Evolutionary conservation across 2,329 filamentous ascomycete species (phyloP).

Genomic region (Aspergillus hiratsukae): DNA sequence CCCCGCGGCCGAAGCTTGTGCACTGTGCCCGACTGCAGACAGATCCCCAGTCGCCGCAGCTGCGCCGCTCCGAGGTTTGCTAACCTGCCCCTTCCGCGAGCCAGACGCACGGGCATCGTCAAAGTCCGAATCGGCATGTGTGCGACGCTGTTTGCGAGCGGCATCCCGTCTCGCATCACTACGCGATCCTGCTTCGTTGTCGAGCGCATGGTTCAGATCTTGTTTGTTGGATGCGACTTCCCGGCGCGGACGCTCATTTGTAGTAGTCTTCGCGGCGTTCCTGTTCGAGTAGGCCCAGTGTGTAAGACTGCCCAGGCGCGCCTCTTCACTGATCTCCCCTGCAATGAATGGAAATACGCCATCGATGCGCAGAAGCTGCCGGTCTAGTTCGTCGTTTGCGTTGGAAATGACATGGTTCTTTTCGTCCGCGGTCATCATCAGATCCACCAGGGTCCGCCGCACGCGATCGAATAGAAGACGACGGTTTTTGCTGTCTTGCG

Average conservation of each 20-base stretch:
- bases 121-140: conserved; percentile 71
- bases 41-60: conserved; percentile 19
- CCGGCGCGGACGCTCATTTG: conserved; percentile 68
- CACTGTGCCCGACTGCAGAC: conserved; percentile 11
- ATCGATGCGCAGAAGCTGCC: conserved; percentile 78
- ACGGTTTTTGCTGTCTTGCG: conserved; percentile 35
- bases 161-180: conserved; percentile 83
- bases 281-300: conserved; percentile 96
- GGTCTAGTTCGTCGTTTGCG: conserved; percentile 81
- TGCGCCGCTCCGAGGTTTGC: conserved; percentile 46
- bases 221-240: conserved; percentile 70
- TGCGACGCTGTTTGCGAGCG: conserved; percentile 68
- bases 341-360: conserved; percentile 83
- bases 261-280: conserved; percentile 52
- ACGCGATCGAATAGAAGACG: conserved; percentile 74
- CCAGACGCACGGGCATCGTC: conserved; percentile 56
- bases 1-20: conserved; percentile 45
- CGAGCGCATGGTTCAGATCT: conserved; percentile 64
- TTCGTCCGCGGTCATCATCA: conserved; percentile 88
- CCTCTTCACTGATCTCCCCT: conserved; percentile 87
- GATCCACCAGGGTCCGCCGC: conserved; percentile 71
- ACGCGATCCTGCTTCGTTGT: conserved; percentile 76
- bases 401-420: conserved; percentile 96
- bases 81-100: conserved; percentile 52
- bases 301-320: conserved; percentile 81